Evolutionary conservation across 441 rosid species (phyloP).

Genomic region (Jatropha podagrica): DNA sequence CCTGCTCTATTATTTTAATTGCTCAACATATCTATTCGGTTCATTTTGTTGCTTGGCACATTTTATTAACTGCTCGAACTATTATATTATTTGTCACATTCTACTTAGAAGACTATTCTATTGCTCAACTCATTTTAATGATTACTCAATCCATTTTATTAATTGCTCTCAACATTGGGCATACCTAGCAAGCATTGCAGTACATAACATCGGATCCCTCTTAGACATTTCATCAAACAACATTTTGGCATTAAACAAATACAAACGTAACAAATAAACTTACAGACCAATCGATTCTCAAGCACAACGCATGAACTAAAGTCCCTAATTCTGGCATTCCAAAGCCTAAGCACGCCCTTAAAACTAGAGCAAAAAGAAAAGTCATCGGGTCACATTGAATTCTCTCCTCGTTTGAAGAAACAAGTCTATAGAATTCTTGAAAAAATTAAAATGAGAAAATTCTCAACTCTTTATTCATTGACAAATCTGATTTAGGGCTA

Average conservation of each 20-base stretch:
- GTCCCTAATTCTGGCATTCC: conserved; percentile 29
- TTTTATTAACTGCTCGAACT: no score
- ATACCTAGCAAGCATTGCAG: conserved; percentile 60
- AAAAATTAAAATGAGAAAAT: conserved; percentile 45
- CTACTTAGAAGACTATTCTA: no score
- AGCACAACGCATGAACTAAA: conserved; percentile 45
- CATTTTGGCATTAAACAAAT: conserved; percentile 31
- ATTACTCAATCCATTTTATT: no score
- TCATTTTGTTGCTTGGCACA: no score
- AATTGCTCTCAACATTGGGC: conserved; percentile 26
- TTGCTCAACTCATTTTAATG: no score
- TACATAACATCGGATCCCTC: conserved; percentile 56
- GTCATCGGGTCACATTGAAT: conserved; percentile 39
- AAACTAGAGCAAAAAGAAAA: conserved; percentile 59
- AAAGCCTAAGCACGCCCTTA: conserved; percentile 44
- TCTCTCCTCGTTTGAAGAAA: conserved; percentile 51
- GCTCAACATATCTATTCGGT: no score
- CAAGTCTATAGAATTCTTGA: conserved; percentile 36
- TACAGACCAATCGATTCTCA: conserved; percentile 41
- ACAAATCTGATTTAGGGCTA: no score
- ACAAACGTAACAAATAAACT: conserved; percentile 53
- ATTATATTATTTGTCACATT: no score
- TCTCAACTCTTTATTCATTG: conserved; percentile 24
- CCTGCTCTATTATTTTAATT: no score
- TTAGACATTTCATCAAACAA: conserved; percentile 55